Conservation (phyloP, 2,329 filamentous ascomycete genomes). For the Aspergillus caelatus region DNA sequence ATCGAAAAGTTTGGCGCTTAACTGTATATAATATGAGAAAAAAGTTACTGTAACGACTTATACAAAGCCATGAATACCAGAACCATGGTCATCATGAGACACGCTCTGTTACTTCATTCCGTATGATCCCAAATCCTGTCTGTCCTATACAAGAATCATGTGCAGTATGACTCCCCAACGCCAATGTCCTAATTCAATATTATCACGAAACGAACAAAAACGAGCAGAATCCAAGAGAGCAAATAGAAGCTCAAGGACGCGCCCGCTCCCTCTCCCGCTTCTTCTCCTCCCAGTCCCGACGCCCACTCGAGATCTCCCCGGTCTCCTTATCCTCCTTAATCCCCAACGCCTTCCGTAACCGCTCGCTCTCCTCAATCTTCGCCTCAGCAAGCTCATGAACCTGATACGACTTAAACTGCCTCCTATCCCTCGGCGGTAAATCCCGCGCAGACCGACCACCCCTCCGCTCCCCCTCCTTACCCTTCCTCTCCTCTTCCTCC, state of each 20-base stretch:
- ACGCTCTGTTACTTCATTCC: neutral
- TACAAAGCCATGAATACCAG: conserved; percentile 5
- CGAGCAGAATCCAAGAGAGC: neutral
- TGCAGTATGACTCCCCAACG: conserved; percentile 2
- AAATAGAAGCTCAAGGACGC: conserved; percentile 16
- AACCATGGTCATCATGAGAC: neutral
- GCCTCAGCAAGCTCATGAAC: conserved; percentile 95
- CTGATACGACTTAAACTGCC: conserved; percentile 81
- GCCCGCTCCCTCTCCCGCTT: conserved; percentile 23
- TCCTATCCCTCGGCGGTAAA: conserved; percentile 32
- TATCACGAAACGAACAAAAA: neutral
- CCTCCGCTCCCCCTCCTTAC: conserved; percentile 10
- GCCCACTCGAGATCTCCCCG: conserved; percentile 59
- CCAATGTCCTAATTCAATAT: neutral
- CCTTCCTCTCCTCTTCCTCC: conserved; percentile 43
- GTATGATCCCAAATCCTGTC: neutral
- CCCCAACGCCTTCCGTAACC: conserved; percentile 80
- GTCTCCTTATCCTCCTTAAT: conserved; percentile 86
- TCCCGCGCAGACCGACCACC: conserved; percentile 22
- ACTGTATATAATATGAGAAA: conserved; percentile 21
- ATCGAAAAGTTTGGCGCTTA: conserved; percentile 57
- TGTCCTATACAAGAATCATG: neutral
- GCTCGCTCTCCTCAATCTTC: conserved; percentile 94
- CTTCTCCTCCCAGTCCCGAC: conserved; percentile 14
- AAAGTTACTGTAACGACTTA: conserved; percentile 9